Percentiles rank a stretch among this genome's conserved stretches.
These are phyloP conservation scores for Thalassiosira delicatula DNA, from an alignment of 352 stramenopile species.

Conservation along the genomic window DNA sequence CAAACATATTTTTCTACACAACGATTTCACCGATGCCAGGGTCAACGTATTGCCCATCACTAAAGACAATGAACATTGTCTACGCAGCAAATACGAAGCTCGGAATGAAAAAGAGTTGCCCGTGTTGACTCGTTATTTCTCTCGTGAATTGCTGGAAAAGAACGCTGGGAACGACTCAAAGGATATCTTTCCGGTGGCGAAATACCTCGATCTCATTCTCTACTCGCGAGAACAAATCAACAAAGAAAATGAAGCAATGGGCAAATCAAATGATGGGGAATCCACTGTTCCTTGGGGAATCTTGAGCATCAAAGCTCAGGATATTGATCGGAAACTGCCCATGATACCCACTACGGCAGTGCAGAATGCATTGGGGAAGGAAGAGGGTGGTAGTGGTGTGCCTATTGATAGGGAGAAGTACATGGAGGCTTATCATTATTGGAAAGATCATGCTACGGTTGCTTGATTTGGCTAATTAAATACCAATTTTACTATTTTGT, in stretches of 20 bases:
- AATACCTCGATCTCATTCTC: slow-evolving; percentile 97
- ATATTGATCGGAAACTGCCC: slow-evolving; percentile 93
- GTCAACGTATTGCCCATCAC: slow-evolving; percentile 89
- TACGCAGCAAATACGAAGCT: slow-evolving; percentile 93
- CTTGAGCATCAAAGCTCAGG: slow-evolving; percentile 96
- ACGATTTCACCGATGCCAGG: slow-evolving; percentile 66
- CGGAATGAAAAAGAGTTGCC: slow-evolving; percentile 91
- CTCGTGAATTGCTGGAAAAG: slow-evolving; percentile 85
- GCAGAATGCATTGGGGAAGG: slow-evolving; percentile 96
- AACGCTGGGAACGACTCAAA: slow-evolving; percentile 41
- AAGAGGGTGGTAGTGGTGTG: slow-evolving; percentile 87
- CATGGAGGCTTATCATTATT: slow-evolving; percentile 81
- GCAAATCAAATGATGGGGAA: slow-evolving; percentile 72
- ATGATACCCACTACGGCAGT: slow-evolving; percentile 99
- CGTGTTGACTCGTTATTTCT: slow-evolving; percentile 89
- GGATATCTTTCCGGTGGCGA: slow-evolving; percentile 83
- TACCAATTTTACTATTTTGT: too few species aligned
- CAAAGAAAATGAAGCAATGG: slow-evolving; percentile 91
- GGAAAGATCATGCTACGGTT: slow-evolving; percentile 84
- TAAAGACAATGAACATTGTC: slow-evolving; percentile 90
- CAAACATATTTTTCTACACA: too few species aligned
- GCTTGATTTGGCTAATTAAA: too few species aligned
- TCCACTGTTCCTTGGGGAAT: slow-evolving; percentile 87
- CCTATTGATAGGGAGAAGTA: slow-evolving; percentile 75
- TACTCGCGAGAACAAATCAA: slow-evolving; percentile 98